These are phyloP conservation scores for Neonectria neomacrospora DNA, from an alignment of 2,329 filamentous ascomycete species.

Conservation along the genomic window DNA sequence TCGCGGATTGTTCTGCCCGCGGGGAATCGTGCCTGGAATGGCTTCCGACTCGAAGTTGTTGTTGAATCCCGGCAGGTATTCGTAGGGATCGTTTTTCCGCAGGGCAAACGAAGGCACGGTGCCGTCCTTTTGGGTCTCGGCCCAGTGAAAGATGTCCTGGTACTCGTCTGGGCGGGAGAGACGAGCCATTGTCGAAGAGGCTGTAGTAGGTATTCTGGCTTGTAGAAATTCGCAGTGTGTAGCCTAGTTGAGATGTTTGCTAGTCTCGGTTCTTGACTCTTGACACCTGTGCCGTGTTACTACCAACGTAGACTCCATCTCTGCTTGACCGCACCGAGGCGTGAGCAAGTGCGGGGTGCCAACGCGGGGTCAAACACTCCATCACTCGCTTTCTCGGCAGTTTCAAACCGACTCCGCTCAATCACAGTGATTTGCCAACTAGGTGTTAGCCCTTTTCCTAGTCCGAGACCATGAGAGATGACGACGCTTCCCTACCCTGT, in stretches of 20 bases:
- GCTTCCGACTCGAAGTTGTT: constrained; percentile 59
- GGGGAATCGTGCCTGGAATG: constrained; percentile 57
- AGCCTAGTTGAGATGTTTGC: too few species aligned
- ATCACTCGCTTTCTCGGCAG: not conserved
- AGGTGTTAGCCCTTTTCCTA: too few species aligned
- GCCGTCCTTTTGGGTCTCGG: constrained; percentile 68
- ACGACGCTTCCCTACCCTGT: not conserved
- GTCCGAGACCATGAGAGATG: not conserved
- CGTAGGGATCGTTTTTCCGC: constrained; percentile 54
- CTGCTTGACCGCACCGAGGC: not conserved
- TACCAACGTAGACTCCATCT: not conserved
- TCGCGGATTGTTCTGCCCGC: constrained; percentile 58
- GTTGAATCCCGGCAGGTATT: constrained; percentile 67
- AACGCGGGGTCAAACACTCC: not conserved
- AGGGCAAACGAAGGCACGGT: constrained; percentile 63
- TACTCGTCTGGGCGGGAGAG: constrained; percentile 50
- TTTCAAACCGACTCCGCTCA: constrained; percentile 7
- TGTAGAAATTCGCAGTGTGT: not conserved
- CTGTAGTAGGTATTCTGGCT: not conserved
- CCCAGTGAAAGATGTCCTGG: constrained; percentile 66
- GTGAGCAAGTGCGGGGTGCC: not conserved
- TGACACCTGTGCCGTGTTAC: too few species aligned
- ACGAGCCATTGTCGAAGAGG: not conserved
- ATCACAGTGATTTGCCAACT: not conserved
- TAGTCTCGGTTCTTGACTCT: too few species aligned